Evolutionary conservation across 208 protist species (phyloP), one percentile per base, ranked within the genome.

Genomic region (Jaenimonas drosophilae): DNA sequence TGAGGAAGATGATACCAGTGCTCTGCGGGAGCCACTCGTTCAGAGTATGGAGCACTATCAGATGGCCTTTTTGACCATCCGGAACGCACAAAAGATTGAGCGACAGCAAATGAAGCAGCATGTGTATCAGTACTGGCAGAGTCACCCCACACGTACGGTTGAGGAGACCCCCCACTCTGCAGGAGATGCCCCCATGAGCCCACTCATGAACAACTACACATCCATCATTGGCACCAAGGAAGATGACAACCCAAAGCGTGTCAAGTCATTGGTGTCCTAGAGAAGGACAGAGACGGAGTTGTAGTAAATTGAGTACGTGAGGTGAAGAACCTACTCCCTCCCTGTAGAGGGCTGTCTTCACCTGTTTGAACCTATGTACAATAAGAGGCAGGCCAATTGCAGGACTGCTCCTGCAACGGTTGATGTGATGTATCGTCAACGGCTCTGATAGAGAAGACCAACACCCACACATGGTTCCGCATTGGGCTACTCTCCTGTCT

Each of bases 181-280:
- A n/a, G 37, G 37, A 6, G 19, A 11, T 6, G 9, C 37, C 11
- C 37, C 37, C n/a, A 14, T 14, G 31, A 20, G 37, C n/a, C 6
- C 37, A 21, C 37, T 20, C n/a, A 14, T 14, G 31, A 20, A 20
- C n/a, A 17, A 25, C 6, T 48, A 34, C 23, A 14, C 42, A 32
- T 48, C 42, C 26, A 11, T 48, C 12, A 48, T 48, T 32, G 42
- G 42, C n/a, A 48, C 12, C 24, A 11, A 21, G 12, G 42, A 48
- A 14, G 42, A 48, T 16, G 42, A 48, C 37, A 42, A 20, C 37
- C 16, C 16, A 11, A 42, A 42, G 16, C 9, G 37, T 11, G 37
- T 11, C 9, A 42, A 42, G 16, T 11, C 31, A n/a, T n/a, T n/a
- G n/a, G n/a, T n/a, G n/a, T n/a, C n/a, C n/a, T n/a, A n/a, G n/a